phyloP scores from a whole-genome alignment of 179 eudicot species.

The Beta macrorhiza region DNA sequence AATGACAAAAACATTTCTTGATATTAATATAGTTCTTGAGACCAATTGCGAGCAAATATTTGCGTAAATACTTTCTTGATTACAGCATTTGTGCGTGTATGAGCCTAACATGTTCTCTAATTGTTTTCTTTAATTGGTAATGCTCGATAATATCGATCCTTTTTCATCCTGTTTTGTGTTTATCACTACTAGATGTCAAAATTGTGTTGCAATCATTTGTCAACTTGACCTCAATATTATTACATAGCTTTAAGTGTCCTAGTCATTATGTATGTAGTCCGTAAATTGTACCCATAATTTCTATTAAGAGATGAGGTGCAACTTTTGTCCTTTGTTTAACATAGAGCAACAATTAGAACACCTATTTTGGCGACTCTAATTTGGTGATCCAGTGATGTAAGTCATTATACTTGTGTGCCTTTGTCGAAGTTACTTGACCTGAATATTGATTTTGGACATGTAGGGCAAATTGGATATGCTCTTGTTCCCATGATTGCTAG shows the following conservation, averaged over 20 bases:
- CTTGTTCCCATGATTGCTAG: conserved; percentile 95
- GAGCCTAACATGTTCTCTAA: conserved; percentile 23
- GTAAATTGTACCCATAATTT: background rate
- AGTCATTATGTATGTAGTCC: background rate
- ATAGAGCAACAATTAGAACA: background rate
- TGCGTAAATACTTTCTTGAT: conserved; percentile 30
- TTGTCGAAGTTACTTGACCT: conserved; percentile 4
- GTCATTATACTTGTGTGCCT: background rate
- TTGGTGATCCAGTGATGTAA: background rate
- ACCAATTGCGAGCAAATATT: conserved; percentile 23
- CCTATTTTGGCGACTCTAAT: too few relatives aligned
- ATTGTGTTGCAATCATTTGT: background rate
- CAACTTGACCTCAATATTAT: too few relatives aligned
- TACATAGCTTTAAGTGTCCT: background rate
- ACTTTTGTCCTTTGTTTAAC: background rate
- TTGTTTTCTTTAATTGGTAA: background rate
- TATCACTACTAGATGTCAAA: background rate
- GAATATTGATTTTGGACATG: conserved; percentile 20
- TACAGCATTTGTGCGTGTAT: conserved; percentile 40
- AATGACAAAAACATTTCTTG: conserved; percentile 39
- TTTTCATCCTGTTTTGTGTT: background rate
- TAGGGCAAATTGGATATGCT: conserved; percentile 97
- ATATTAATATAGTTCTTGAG: conserved; percentile 32
- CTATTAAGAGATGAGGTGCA: background rate
- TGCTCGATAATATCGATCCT: background rate